Conservation (phyloP, 768 basidiomycete genomes). For the Suillus ampliporus region DNA sequence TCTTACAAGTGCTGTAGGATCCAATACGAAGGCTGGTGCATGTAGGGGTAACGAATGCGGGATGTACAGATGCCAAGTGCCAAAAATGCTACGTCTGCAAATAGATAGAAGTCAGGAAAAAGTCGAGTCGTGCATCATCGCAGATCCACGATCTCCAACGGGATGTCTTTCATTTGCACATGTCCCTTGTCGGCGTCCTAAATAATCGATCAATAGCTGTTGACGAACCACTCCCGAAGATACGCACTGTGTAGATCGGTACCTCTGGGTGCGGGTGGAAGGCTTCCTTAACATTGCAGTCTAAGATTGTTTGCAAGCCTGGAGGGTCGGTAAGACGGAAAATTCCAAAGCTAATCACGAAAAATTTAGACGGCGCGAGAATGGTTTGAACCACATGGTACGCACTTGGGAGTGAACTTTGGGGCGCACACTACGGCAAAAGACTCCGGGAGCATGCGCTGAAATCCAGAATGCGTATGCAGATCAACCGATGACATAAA, state of each 20-base stretch:
- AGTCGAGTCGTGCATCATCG: constrained; percentile 40
- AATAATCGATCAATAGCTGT: background rate
- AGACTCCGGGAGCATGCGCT: constrained; percentile 88
- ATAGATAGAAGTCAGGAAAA: background rate
- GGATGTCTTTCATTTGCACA: constrained; percentile 74
- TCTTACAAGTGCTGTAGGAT: constrained; percentile 34
- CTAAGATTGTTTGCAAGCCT: constrained; percentile 73
- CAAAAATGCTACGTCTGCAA: constrained; percentile 2
- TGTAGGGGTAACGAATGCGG: constrained; percentile 5
- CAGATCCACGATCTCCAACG: constrained; percentile 86
- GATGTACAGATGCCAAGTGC: constrained; percentile 7
- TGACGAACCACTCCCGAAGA: constrained; percentile 6
- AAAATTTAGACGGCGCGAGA: constrained; percentile 1
- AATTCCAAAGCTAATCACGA: constrained; percentile 66
- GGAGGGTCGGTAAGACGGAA: constrained; percentile 91
- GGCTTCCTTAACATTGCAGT: constrained; percentile 71
- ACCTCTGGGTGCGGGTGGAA: constrained; percentile 88
- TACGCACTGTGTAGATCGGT: constrained; percentile 84
- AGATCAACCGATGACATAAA: constrained; percentile 96
- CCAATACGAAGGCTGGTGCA: background rate
- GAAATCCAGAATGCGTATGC: constrained; percentile 90
- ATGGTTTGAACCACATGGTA: constrained; percentile 15
- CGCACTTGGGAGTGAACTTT: constrained; percentile 73
- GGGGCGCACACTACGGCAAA: constrained; percentile 95
- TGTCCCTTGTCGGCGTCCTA: constrained; percentile 89